Evolutionary conservation across 116 monocot species (phyloP), one percentile per base, ranked within the genome.

Genomic region (Papilionanthe hybrid): DNA sequence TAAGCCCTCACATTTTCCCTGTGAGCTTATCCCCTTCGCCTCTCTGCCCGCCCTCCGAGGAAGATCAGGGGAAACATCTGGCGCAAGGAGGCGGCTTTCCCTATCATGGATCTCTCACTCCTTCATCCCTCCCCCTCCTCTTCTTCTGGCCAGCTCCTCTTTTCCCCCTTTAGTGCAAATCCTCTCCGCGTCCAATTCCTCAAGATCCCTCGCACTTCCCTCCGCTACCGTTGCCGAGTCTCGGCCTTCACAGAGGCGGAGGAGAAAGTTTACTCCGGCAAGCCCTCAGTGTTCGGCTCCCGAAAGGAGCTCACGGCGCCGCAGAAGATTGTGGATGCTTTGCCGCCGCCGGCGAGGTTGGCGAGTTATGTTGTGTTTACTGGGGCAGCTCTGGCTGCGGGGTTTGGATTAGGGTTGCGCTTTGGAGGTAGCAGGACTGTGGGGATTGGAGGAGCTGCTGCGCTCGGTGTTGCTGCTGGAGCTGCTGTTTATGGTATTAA

Each of bases 321-420:
- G 15, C 87, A 93, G 82, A 81, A 78, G 18, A 10, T 92, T 20
- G 87, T 90, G 19, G 89, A 81, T 49, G 76, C 83, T 7, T 49
- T 97, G 25, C 72, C 94, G 4, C 94, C 94, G 22, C 81, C 89
- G 20, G 94, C 80, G 32, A 83, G 96, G 81, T 11, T 92, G 22
- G 92, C 82, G 11, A 68, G 82, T 76, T 90, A 89, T 1, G 80
- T 77, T 63, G 73, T 86, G 43, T 2, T 96, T 19, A 77, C 85
- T 2, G 92, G 86, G 0, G 94, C 87, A 4, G 93, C 93, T 1
- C 4, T 87, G 68, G 87, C 87, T n/a, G 92, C 88, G 0, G 96
- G 96, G 30, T 93, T 82, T 77, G 89, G 87, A 9, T 56, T 96
- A 0, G 96, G 96, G 75, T 19, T 85, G 9, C 86, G 86, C 49